Evolutionary conservation across 2,329 filamentous ascomycete species (phyloP), one percentile per base, ranked within the genome.

Genomic region (Tolypocladium tundrense): DNA sequence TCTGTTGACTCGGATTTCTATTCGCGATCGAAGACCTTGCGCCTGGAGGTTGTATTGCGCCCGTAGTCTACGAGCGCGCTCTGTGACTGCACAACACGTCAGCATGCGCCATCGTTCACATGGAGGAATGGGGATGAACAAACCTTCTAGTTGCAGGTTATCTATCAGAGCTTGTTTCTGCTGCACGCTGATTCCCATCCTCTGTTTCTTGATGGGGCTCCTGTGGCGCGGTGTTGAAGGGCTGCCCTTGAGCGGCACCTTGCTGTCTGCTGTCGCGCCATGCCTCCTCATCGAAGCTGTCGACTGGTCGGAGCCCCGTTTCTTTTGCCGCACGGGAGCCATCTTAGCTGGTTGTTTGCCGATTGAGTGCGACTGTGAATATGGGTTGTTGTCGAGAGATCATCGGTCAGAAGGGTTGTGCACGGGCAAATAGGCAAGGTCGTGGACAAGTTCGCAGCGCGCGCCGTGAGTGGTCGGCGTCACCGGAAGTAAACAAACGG

Each of bases 1-100:
- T 57, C 94, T 87, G 70, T 97, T 96, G 71, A 97, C 83, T 73
- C 94, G 89, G 75, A 96, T 88, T 72, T 97, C 92, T 56, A 99
- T 87, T 60, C 93, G 87, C 60, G 91, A 87, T 60, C 88, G 84
- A 43, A 97, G 81, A 61, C 89, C 89, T 71, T 93, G 88, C 27
- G 91, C 89, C 72, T 96, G 92, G 11, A 95, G 81, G 59, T 88
- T 87, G 75, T 95, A 96, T 70, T 96, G 91, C 8, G 92, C 88
- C 66, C 92, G 85, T 60, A 97, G 79, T 72, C 93, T 91, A 65
- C 93, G 85, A 61, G 90, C 90, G 70, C 92, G 85, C 74, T 95
- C 89, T 21, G 90, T 91, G 64, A 96, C 91, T 96, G 64, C 52
- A 40, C 56, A 54, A 57, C 54, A 24, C 6, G 56, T 59, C 41